Base-by-base conservation (phyloP, 148 eudicot genomes). In the Chenopodium quinoa region DNA sequence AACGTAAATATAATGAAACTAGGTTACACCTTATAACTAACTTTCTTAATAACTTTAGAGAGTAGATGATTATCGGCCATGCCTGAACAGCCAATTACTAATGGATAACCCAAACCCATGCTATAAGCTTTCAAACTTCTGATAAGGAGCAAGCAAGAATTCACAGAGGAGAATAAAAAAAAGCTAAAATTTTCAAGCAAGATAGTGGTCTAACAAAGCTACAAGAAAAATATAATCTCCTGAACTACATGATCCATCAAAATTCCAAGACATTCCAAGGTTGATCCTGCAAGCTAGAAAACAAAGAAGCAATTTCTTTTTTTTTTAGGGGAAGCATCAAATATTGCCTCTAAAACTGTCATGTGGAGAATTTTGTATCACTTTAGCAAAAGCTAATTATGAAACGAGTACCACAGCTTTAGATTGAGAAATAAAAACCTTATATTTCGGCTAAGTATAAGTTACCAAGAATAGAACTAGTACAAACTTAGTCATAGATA, bases 401-500 rank as follows among this genome's bases (percentile, higher is more conserved):
- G 4, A 56, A 14, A 66, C 0, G 37, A 25, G 10, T 25, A 20
- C 67, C 67, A 2, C 17, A 56, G 22, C 6, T 14, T 19, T 17
- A 17, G 22, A 56, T 2, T 14, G 22, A 5, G 17, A 56, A 56
- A 56, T 17, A 20, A 8, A 48, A 56, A 2, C 32, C 31, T 11
- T 64, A 6, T 31, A 40, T 13, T 71, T 19, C n/a, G 17, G 19
- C 22, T 2, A 48, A 52, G 48, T 29, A 14, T 19, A 75, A 32
- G 48, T 25, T 73, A 22, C 60, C 60, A 48, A 34, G 73, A 69
- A 10, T 71, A 37, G 40, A 48, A 1, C 32, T 10, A 73, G 4
- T 47, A 40, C 44, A 11, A 50, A 69, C 75, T 23, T 69, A 68
- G 64, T 67, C 81, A 78, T 48, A n/a, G 69, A 80, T 25, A 31